Evolutionary conservation across 2,329 filamentous ascomycete species (phyloP).

Genomic region (Alternaria metachromatica): DNA sequence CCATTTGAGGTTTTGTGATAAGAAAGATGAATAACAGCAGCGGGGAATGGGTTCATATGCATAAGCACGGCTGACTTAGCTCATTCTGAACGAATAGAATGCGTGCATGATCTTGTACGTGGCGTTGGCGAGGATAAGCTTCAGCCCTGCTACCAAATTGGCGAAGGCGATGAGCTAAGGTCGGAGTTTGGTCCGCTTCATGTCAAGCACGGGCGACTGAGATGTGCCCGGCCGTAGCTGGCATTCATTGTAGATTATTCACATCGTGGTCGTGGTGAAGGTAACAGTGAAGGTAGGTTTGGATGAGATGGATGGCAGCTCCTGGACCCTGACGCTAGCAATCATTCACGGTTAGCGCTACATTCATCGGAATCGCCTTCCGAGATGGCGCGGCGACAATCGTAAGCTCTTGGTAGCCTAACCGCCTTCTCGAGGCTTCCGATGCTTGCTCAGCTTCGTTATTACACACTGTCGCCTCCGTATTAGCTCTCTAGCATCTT

Average conservation of each 20-base stretch:
- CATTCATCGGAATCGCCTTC: background rate
- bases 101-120: background rate
- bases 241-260: background rate
- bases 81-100: background rate
- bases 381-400: slow-evolving; percentile 18
- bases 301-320: background rate
- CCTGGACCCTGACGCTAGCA: slow-evolving; percentile 11
- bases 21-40: fast-evolving
- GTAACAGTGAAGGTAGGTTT: background rate
- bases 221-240: no score
- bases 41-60: background rate
- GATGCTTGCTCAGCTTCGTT: slow-evolving; percentile 16
- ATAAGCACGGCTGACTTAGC: background rate
- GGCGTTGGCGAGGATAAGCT: background rate
- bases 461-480: slow-evolving; percentile 2
- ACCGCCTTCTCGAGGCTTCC: slow-evolving; percentile 28
- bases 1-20: background rate
- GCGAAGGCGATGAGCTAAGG: background rate
- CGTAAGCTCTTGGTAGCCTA: slow-evolving; percentile 17
- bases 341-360: background rate
- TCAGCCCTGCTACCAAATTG: background rate
- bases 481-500: background rate
- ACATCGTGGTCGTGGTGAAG: background rate
- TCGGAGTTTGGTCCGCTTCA: background rate
- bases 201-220: background rate